Percentiles rank a stretch among this genome's conserved stretches.
Evolutionary conservation across 352 stramenopile genomes (phyloP).

Genomic region (Phytophthora agathidicida): DNA sequence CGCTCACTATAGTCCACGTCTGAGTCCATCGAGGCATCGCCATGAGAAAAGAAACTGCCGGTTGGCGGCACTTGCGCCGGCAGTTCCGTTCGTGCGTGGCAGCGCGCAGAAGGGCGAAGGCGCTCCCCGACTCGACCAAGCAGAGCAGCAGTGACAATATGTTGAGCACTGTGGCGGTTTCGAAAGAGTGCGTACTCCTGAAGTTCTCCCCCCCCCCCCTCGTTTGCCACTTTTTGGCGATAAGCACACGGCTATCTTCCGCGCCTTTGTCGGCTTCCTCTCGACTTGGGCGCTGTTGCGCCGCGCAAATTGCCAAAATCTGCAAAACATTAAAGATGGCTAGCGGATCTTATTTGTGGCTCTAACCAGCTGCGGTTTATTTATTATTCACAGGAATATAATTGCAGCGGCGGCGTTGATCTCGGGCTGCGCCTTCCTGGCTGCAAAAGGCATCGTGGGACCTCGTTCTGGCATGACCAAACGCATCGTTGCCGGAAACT

Average conservation of each 20-base stretch:
- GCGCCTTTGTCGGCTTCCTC: conserved; percentile 3
- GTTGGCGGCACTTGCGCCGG: neutral
- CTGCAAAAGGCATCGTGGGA: conserved; percentile 18
- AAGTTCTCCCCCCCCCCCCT: neutral
- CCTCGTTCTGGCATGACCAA: conserved; percentile 24
- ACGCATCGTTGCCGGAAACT: conserved; percentile 68
- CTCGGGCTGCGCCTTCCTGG: conserved; percentile 37
- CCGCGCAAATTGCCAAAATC: conserved; percentile 20
- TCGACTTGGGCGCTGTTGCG: conserved; percentile 13
- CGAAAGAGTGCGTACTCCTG: conserved; percentile 27
- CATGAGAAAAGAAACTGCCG: conserved; percentile 7
- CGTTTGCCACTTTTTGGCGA: conserved; percentile 6
- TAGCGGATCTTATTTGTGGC: too few relatives aligned
- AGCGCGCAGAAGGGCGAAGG: conserved; percentile 1
- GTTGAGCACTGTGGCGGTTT: conserved; percentile 16
- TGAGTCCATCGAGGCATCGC: conserved; percentile 8
- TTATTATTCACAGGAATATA: conserved; percentile 19
- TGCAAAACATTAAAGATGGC: conserved; percentile 6
- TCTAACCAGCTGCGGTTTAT: too few relatives aligned
- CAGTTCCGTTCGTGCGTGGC: conserved; percentile 1
- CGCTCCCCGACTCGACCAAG: neutral
- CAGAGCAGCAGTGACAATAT: conserved; percentile 6
- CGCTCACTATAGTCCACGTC: conserved; percentile 12
- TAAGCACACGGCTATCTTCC: conserved; percentile 12
- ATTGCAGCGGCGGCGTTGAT: conserved; percentile 32